Evolutionary conservation across 2,329 filamentous ascomycete species (phyloP).

Genomic region (Colletotrichum zoysiae): DNA sequence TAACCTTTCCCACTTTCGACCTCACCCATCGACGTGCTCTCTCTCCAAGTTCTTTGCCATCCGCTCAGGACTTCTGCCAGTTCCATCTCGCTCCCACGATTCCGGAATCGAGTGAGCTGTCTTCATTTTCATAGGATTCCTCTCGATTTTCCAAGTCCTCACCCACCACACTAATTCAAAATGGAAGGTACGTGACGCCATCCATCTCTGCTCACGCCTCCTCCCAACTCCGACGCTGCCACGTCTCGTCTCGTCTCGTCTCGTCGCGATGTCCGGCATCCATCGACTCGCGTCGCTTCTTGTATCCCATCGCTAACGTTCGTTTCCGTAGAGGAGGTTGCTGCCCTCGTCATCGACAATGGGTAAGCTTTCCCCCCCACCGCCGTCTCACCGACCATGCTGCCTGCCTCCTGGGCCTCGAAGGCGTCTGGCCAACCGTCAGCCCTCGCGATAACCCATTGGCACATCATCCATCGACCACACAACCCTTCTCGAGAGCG

Average conservation of each 20-base stretch:
- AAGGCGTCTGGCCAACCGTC: constrained; percentile 20
- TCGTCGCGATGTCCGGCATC: constrained; percentile 35
- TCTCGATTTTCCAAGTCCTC: constrained; percentile 37
- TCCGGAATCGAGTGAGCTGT: constrained; percentile 43
- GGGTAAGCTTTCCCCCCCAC: constrained; percentile 79
- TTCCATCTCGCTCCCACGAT: constrained; percentile 42
- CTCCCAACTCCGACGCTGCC: constrained; percentile 16
- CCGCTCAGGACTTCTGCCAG: constrained; percentile 41
- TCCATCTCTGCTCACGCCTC: constrained; percentile 29
- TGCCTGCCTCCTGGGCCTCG: constrained; percentile 39
- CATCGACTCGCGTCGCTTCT: constrained; percentile 6
- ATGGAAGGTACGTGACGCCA: constrained; percentile 44
- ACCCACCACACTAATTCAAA: constrained; percentile 43
- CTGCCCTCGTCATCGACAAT: constrained; percentile 99
- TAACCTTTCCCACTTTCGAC: constrained; percentile 44
- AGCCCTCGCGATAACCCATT: constrained; percentile 37
- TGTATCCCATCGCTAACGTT: constrained; percentile 55
- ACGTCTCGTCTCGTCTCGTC: constrained; percentile 16
- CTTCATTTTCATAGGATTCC: constrained; percentile 28
- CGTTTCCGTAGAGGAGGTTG: constrained; percentile 90
- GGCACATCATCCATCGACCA: constrained; percentile 32
- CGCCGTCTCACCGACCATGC: constrained; percentile 53
- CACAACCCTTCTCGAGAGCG: constrained; percentile 8
- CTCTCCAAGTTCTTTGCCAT: constrained; percentile 41
- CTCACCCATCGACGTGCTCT: constrained; percentile 43